phyloP scores from a whole-genome alignment of 2,329 filamentous ascomycete genomes.

The Helminthosporium solani region DNA sequence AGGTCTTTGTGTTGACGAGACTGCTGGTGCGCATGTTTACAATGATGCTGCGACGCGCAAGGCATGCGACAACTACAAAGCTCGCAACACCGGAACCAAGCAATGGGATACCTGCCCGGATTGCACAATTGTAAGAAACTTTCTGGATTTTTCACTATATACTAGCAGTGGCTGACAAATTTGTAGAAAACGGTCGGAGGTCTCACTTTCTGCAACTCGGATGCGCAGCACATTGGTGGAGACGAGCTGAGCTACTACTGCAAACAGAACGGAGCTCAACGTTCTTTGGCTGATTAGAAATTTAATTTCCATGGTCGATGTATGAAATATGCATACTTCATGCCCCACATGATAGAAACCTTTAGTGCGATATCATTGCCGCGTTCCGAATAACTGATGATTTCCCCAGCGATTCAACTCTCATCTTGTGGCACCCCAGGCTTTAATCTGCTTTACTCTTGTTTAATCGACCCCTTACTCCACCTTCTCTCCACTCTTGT shows the following conservation, averaged over 20 bases:
- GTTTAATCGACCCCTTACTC: conserved; percentile 10
- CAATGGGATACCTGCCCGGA: conserved; percentile 33
- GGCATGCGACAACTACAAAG: conserved; percentile 22
- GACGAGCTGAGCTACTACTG: conserved; percentile 33
- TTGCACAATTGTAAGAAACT: conserved; percentile 23
- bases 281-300: conserved; percentile 5
- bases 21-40: conserved; percentile 22
- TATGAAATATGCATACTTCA: not conserved
- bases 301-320: not conserved
- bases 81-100: conserved; percentile 28
- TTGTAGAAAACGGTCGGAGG: conserved; percentile 10
- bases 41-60: conserved; percentile 23
- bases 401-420: no score
- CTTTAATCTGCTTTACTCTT: not conserved
- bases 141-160: not conserved
- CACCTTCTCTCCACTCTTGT: conserved; percentile 15
- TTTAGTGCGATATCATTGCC: no score
- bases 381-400: no score
- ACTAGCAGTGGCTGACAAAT: not conserved
- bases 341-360: no score
- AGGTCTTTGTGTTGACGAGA: conserved; percentile 21
- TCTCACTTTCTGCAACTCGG: conserved; percentile 23
- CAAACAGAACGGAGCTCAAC: conserved; percentile 19
- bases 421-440: no score
- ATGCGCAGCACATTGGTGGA: conserved; percentile 28